phyloP scores from a whole-genome alignment of 495 filamentous ascomycete genomes.

The Penicillium fimorum region DNA sequence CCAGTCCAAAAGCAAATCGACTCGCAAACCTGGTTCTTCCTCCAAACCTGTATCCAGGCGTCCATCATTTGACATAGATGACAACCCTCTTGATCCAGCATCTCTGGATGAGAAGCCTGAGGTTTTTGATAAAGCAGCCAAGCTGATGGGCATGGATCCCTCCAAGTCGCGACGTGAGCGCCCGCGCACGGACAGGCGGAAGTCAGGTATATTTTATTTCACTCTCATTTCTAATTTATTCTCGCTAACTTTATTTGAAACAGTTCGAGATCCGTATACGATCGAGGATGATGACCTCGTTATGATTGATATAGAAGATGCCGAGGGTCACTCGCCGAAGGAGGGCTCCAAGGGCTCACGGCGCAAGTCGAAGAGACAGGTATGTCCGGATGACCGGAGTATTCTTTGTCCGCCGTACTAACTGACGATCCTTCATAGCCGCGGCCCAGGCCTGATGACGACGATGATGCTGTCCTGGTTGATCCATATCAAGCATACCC shows the following conservation, averaged over 20 bases:
- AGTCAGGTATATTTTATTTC: conserved; percentile 33
- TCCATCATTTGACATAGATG: conserved; percentile 51
- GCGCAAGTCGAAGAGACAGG: conserved; percentile 39
- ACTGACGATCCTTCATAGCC: conserved; percentile 23
- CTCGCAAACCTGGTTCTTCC: conserved; percentile 39
- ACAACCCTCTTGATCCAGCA: conserved; percentile 45
- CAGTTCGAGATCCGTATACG: conserved; percentile 56
- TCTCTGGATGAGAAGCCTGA: conserved; percentile 51
- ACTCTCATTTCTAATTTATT: background rate
- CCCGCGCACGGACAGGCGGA: conserved; percentile 36
- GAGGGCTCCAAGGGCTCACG: conserved; percentile 38
- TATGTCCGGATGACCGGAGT: conserved; percentile 14
- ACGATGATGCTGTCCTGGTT: conserved; percentile 50
- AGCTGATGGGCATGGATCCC: conserved; percentile 54
- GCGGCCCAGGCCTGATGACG: conserved; percentile 28
- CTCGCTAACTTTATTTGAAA: conserved; percentile 24
- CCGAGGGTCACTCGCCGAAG: conserved; percentile 42
- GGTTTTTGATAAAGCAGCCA: conserved; percentile 56
- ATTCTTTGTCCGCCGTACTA: background rate
- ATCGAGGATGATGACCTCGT: conserved; percentile 60
- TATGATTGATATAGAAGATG: conserved; percentile 51
- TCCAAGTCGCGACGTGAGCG: conserved; percentile 38
- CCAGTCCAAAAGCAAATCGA: conserved; percentile 50
- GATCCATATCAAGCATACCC: conserved; percentile 42
- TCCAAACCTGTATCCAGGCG: conserved; percentile 41